Evolutionary conservation across 2,329 filamentous ascomycete genomes (phyloP).

Genomic region (Coccinonectria pachysandricola): DNA sequence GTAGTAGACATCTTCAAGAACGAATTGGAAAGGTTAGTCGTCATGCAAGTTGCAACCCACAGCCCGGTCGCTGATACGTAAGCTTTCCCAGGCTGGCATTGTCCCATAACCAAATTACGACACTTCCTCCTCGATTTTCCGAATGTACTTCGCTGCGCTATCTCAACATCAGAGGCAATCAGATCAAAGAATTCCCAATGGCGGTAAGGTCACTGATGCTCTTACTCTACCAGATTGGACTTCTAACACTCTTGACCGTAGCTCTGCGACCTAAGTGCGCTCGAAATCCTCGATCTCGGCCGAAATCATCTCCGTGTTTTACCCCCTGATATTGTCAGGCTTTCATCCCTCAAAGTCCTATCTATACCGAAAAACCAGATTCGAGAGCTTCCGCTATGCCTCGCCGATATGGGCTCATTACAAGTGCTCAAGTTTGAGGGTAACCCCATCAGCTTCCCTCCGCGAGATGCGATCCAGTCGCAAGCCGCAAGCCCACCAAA

Average conservation of each 20-base stretch:
- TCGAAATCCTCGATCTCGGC: conserved; percentile 89
- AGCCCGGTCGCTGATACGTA: conserved; percentile 8
- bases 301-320: conserved; percentile 73
- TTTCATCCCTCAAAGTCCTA: conserved; percentile 80
- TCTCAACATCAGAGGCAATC: conserved; percentile 69
- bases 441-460: conserved; percentile 75
- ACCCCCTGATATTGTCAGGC: conserved; percentile 66
- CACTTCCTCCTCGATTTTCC: conserved; percentile 60
- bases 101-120: conserved; percentile 66
- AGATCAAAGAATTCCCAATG: conserved; percentile 53
- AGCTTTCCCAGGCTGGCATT: conserved; percentile 52
- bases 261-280: conserved; percentile 75
- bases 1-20: conserved; percentile 66
- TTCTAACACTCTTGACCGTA: conserved; percentile 27
- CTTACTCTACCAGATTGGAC: too few species aligned
- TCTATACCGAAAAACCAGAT: conserved; percentile 82
- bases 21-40: conserved; percentile 58
- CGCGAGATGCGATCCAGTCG: conserved; percentile 55
- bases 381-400: conserved; percentile 68
- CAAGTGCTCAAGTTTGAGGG: conserved; percentile 84
- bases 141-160: conserved; percentile 72
- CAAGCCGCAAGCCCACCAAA: conserved; percentile 45
- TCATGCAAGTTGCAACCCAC: conserved; percentile 2
- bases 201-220: conserved; percentile 33
- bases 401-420: conserved; percentile 83